Evolutionary conservation across 345 rosid genomes (phyloP).

Genomic region (Citrus trifoliata): DNA sequence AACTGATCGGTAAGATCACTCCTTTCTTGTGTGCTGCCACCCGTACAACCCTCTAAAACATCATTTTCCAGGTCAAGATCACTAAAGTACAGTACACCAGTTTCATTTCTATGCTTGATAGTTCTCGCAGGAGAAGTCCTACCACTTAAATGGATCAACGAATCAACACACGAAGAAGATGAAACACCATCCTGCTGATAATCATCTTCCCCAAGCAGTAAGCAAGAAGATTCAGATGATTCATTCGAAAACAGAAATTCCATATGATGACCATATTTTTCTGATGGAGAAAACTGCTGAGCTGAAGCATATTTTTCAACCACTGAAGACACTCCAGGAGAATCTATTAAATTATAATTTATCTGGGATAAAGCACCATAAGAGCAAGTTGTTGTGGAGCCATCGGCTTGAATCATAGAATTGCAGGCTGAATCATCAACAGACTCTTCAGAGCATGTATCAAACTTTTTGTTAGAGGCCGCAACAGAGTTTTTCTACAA

Average conservation of each 20-base stretch:
- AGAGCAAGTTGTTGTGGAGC: conserved; percentile 2
- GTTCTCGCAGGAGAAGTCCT: neutral
- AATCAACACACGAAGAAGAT: conserved; percentile 11
- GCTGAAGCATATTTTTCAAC: neutral
- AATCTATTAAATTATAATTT: neutral
- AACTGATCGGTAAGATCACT: neutral
- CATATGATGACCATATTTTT: neutral
- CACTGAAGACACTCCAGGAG: neutral
- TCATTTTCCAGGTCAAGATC: conserved; percentile 3
- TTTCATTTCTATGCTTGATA: conserved; percentile 1
- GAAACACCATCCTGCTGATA: conserved; percentile 1
- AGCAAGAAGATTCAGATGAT: conserved; percentile 1
- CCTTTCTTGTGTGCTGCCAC: neutral
- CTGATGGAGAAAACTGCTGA: neutral
- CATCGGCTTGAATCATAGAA: conserved; percentile 1
- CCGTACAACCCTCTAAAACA: conserved; percentile 12
- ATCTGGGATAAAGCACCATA: neutral
- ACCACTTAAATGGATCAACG: conserved; percentile 3
- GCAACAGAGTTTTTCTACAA: conserved; percentile 12
- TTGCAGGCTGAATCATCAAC: conserved; percentile 14
- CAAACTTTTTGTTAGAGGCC: neutral
- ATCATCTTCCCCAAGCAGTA: conserved; percentile 10
- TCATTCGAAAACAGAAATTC: conserved; percentile 6
- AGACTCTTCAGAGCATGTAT: conserved; percentile 14
- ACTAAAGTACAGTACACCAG: neutral